Evolutionary conservation across 2,329 filamentous ascomycete genomes (phyloP).

Genomic region (Pseudogymnoascus sp.): DNA sequence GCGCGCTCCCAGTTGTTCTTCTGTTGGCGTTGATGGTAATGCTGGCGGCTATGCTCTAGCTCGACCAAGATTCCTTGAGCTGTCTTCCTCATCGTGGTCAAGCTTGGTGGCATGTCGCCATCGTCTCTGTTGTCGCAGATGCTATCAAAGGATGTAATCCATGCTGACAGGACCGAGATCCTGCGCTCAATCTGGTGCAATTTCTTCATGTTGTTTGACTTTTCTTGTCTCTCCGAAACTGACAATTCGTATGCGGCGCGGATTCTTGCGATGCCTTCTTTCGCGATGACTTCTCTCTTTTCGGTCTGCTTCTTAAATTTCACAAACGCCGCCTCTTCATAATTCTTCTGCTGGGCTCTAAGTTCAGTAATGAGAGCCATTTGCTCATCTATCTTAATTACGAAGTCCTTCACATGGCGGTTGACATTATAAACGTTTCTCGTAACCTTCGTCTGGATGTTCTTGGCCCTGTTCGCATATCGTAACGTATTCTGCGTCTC

Average conservation of each 20-base stretch:
- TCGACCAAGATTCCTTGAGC: slow-evolving; percentile 83
- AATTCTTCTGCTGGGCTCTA: slow-evolving; percentile 84
- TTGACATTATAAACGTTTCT: slow-evolving; percentile 99
- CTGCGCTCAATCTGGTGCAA: slow-evolving; percentile 74
- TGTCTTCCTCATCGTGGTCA: slow-evolving; percentile 73
- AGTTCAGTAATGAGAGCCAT: slow-evolving; percentile 95
- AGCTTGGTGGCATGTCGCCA: slow-evolving; percentile 54
- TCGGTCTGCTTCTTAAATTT: slow-evolving; percentile 89
- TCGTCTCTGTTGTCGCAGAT: slow-evolving; percentile 66
- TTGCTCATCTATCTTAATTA: slow-evolving; percentile 99
- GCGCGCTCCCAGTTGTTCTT: slow-evolving; percentile 80
- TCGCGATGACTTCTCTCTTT: slow-evolving; percentile 66
- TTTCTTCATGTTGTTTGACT: slow-evolving; percentile 70
- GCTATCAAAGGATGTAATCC: slow-evolving; percentile 85
- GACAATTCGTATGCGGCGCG: slow-evolving; percentile 79
- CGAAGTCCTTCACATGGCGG: slow-evolving; percentile 95
- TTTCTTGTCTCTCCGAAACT: slow-evolving; percentile 67
- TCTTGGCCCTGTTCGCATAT: slow-evolving; percentile 96
- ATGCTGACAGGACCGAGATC: slow-evolving; percentile 77
- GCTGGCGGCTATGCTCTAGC: slow-evolving; percentile 80
- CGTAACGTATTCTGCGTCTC: slow-evolving; percentile 97
- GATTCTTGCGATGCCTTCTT: slow-evolving; percentile 73
- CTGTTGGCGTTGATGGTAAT: slow-evolving; percentile 76
- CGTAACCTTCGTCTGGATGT: slow-evolving; percentile 99
- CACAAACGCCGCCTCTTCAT: slow-evolving; percentile 68